Evolutionary conservation across 164 flowering plant species (phyloP), one percentile per base, ranked within the genome.

Genomic region (Vitis rupestris): DNA sequence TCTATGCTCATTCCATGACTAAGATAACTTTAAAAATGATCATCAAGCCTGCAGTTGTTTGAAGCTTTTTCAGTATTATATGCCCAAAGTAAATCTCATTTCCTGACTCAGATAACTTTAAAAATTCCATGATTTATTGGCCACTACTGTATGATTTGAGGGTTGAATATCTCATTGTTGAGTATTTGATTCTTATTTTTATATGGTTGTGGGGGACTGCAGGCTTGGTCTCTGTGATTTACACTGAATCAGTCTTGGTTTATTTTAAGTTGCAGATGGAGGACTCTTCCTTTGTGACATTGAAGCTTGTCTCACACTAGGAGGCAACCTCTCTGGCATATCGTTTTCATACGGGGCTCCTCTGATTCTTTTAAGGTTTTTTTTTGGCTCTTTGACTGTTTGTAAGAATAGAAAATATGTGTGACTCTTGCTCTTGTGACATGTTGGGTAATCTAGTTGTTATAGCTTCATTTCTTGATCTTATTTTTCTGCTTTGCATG

Each of bases 321-420:
- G 82, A 71, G 80, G 76, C 80, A 79, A 50, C 10, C 48, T 48
- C 63, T 67, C 80, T 82, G 78, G 77, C 80, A 65, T 78, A 76
- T 68, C 74, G 65, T 63, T 55, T 51, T 57, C 53, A 57, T 29
- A 65, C 67, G 31, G 59, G 64, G 31, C 47, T 59, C 57, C 51
- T 70, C 29, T 27, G 54, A 50, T 70, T 30, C 56, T 61, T 11
- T 30, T 63, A 37, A 37, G 44, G 44, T 58, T 10, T 23, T 61
- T 4, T 23, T 63, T 61, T 27, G 10, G 7, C 31, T n/a, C 50
- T 44, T 37, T 37, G 6, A 37, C 44, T 37, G 44, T 37, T 37
- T 37, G 44, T 3, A 37, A 37, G 44, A 37, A 37, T 37, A 37
- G 44, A 37, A 37, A 37, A 37, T 37, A 37, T 37, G 44, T 31